These are phyloP conservation scores for Urostyla sp. DNA, from an alignment of 73 alveolate species.

Conservation along the genomic window DNA sequence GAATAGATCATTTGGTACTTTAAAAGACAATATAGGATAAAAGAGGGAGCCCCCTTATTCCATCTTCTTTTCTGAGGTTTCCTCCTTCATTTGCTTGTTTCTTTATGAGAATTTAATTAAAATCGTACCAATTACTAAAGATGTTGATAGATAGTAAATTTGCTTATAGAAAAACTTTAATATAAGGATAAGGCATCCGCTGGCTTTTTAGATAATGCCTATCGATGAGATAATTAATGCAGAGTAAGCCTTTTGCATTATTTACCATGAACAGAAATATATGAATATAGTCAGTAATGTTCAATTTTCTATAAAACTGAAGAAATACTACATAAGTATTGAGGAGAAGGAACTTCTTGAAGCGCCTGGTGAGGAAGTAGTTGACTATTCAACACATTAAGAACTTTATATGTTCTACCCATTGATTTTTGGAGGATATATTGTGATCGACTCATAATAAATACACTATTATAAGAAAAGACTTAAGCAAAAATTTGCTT, in stretches of 20 bases:
- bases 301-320: not conserved
- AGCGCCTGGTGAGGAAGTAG: constrained; percentile 3
- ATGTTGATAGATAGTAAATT: constrained; percentile 3
- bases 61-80: constrained; percentile 19
- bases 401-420: not conserved
- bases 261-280: not conserved
- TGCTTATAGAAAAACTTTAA: constrained; percentile 41
- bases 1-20: constrained; percentile 15
- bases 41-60: constrained; percentile 51
- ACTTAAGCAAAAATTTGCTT: not conserved
- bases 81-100: constrained; percentile 20
- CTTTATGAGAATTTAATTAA: constrained; percentile 38
- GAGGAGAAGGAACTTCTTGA: constrained; percentile 7
- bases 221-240: constrained; percentile 1
- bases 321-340: constrained; percentile 6
- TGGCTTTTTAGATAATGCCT: constrained; percentile 27
- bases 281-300: not conserved
- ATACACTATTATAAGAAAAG: constrained; percentile 26
- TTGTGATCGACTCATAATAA: constrained; percentile 28
- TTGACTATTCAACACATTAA: not conserved
- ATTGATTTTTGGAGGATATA: constrained; percentile 31
- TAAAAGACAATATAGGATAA: constrained; percentile 12
- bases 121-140: constrained; percentile 19
- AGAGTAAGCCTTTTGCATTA: not conserved
- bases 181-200: constrained; percentile 43